Conservation (phyloP, 345 rosid species). For the Eucalyptus pauciflora region DNA sequence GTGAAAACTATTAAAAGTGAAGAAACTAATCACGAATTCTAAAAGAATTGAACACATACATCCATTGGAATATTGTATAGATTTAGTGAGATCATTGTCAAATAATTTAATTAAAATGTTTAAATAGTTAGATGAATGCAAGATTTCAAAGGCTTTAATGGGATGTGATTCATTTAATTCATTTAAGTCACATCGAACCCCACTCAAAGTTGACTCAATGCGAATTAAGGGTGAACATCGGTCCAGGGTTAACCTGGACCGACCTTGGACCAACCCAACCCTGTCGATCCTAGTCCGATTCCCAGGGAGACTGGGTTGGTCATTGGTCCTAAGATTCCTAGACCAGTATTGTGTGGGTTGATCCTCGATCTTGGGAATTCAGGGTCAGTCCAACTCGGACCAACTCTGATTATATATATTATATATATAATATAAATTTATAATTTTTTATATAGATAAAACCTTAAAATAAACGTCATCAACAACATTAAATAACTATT, state of each 20-base stretch:
- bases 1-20: not conserved
- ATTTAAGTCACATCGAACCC: not conserved
- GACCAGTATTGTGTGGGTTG: rapidly evolving
- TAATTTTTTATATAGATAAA: no score
- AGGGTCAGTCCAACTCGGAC: rapidly evolving
- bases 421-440: no score
- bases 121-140: not conserved
- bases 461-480: rapidly evolving
- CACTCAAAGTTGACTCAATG: not conserved
- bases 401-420: no score
- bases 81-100: not conserved
- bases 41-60: no score
- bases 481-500: no score
- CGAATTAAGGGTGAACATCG: no score
- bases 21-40: not conserved
- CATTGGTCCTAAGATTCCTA: no score
- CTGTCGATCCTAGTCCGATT: rapidly evolving
- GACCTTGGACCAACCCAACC: rapidly evolving
- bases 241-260: no score
- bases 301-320: rapidly evolving
- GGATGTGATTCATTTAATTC: not conserved
- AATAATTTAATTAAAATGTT: no score
- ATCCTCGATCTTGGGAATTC: no score
- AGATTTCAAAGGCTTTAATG: no score
- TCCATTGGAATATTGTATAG: no score